Percentiles rank a stretch among this genome's conserved stretches.
These are phyloP conservation scores for Backusella australiensis DNA, from an alignment of 192 early-diverging fungal genomes.

Conservation along the genomic window DNA sequence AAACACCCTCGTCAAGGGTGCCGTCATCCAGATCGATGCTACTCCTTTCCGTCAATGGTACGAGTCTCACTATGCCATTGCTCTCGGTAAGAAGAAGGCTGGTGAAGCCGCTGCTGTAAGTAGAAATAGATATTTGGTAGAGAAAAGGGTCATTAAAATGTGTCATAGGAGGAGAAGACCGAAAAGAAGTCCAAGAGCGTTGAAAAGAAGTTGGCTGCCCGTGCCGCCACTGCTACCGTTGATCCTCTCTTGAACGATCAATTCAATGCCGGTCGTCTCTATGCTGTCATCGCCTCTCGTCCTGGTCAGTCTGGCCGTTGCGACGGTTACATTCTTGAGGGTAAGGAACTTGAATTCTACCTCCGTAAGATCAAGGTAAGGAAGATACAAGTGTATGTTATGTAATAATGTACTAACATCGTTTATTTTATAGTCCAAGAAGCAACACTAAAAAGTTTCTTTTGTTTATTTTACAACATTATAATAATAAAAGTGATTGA, in stretches of 20 bases:
- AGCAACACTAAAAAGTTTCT: constrained; percentile 18
- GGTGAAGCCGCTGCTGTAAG: too few species aligned
- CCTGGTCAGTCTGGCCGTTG: constrained; percentile 97
- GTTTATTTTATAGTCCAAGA: constrained; percentile 25
- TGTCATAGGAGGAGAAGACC: constrained; percentile 50
- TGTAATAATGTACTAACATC: not conserved
- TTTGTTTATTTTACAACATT: not conserved
- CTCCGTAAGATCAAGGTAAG: constrained; percentile 77
- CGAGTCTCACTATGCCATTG: constrained; percentile 90
- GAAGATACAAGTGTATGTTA: constrained; percentile 12
- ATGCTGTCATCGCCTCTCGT: constrained; percentile 90
- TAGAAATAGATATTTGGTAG: too few species aligned
- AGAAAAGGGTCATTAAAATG: not conserved
- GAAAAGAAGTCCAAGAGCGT: constrained; percentile 92
- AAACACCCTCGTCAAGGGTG: constrained; percentile 98
- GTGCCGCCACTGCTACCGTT: constrained; percentile 82
- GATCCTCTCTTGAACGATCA: constrained; percentile 89
- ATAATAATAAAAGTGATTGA: not conserved
- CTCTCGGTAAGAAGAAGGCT: too few species aligned
- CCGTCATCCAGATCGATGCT: constrained; percentile 97
- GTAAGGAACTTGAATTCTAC: constrained; percentile 99
- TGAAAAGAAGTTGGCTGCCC: constrained; percentile 80
- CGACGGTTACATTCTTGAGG: constrained; percentile 99
- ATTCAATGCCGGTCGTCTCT: constrained; percentile 92
- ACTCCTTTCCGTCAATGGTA: constrained; percentile 99